Base-by-base conservation (phyloP, 805 yeast species). In the Kodamaea jinghongensis region DNA sequence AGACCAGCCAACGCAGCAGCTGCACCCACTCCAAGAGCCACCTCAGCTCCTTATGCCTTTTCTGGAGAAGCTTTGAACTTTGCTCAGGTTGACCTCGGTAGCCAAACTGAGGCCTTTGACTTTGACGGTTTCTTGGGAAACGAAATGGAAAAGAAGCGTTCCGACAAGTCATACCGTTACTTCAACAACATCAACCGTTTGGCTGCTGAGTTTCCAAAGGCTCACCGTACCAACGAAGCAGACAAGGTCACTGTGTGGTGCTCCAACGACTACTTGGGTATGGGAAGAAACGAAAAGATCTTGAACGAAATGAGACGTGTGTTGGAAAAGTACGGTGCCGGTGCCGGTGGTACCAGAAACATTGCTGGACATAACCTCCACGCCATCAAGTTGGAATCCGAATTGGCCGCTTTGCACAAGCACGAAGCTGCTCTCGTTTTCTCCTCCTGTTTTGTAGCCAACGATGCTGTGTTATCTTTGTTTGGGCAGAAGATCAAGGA, bases 271-370 rank as follows among this genome's bases (percentile, higher is more conserved):
- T 93, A 93, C 62, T 73, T 93, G 45, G 97, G 98, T 9, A 86
- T 93, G 93, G 91, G 96, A 38, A 81, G 79, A 55, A 86, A 91
- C 60, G 75, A 75, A 46, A 69, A 74, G 47, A 91, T 91, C 31
- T 67, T 88, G 44, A 67, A 76, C 12, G 80, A 79, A 41, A 93
- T 91, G 91, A 83, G 83, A 52, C 60, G 71, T 35, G 81, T 95
- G 12, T 74, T 93, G 62, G 85, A 84, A 53, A 80, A 78, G 68
- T 93, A 93, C 61, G 99, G 99, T 54, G 85, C 96, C 4, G 99
- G 99, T 54, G 96, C 99, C 6, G 99, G 99, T 58, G 99, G 99
- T 52, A 93, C 99, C 35, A 78, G 99, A 58, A 93, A 93, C 68
- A 93, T 93, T 61, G 99, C 99, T 2, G 99, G 99, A 46, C 99